A percentile compares a stretch with the other conserved stretches of the same genome.
Conservation (phyloP, 139 green algal species). For the Chlorella ohadii region DNA sequence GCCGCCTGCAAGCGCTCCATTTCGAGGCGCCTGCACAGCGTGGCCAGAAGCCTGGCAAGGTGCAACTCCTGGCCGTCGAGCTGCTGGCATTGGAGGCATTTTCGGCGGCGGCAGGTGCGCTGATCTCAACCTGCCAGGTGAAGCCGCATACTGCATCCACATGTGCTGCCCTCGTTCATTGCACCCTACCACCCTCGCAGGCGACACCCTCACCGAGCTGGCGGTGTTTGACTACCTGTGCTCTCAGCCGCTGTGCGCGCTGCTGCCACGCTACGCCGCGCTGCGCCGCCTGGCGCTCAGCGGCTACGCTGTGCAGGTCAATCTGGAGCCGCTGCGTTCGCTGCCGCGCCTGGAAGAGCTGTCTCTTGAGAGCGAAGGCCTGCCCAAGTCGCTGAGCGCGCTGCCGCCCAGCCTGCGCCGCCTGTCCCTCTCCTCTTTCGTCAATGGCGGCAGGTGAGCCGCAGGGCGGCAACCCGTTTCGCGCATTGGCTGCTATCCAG, state of each 20-base stretch:
- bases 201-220: background rate
- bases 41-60: background rate
- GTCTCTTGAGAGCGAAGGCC: background rate
- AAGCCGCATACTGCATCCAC: too few relatives aligned
- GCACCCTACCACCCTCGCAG: background rate
- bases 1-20: background rate
- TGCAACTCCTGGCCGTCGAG: slow-evolving; percentile 4
- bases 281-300: slow-evolving; percentile 16
- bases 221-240: slow-evolving; percentile 4
- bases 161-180: too few relatives aligned
- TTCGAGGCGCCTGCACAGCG: background rate
- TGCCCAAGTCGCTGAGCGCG: background rate
- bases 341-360: slow-evolving; percentile 12
- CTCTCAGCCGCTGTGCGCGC: slow-evolving; percentile 17
- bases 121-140: too few relatives aligned
- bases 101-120: background rate
- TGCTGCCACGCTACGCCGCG: slow-evolving; percentile 16
- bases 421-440: slow-evolving; percentile 10
- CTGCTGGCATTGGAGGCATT: background rate
- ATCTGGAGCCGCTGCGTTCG: slow-evolving; percentile 7
- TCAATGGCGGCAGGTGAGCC: background rate
- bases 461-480: background rate
- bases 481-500: background rate
- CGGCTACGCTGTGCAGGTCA: background rate
- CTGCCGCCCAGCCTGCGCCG: slow-evolving; percentile 1